Base-by-base conservation (phyloP, 345 rosid genomes). In the Populus deltoides region DNA sequence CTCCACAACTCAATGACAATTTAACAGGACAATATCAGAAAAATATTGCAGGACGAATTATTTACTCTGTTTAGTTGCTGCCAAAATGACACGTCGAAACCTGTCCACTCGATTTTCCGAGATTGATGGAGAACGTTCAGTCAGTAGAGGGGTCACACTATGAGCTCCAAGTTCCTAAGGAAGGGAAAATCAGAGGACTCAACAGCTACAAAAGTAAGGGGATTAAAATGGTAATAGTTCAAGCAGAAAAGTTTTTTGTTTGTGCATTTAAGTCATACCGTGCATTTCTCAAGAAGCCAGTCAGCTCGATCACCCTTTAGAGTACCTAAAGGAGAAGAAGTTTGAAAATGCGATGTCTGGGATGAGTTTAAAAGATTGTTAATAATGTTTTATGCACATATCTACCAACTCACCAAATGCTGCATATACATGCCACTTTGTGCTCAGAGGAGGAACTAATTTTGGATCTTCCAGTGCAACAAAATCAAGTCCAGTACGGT, bases 231-330 rank as follows among this genome's bases (percentile, higher is more conserved):
- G 3, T 70, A 13, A 20, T 65, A 7, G 0, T 24, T 51, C 45
- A 75, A 45, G 11, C 5, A 65, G 6, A 75, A 17, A 27, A 53
- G 0, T 18, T 15, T 36, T 49, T 27, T 43, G 68, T 11, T 4
- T 27, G 51, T 47, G 35, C 47, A 49, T n/a, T 41, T 33, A 51
- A 80, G 24, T 87, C 93, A 47, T 87, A 93, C 99, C 0, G 93
- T 86, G 83, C 99, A 96, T 89, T 93, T 96, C 86, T 96, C 99
- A 55, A 96, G 85, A 49, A 96, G 92, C 99, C 98, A 96, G 41
- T 93, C 99, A 71, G 97, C 97, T 77, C 98, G 88, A 84, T 98
- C 98, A 57, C 98, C 98, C 82, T 93, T 96, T 57, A 92, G 83
- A 73, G 97, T 88, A 75, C 97, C 98, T 93, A 85, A 73, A 77